Percentiles rank a stretch among this genome's conserved stretches.
phyloP scores from a whole-genome alignment of 345 rosid species.

The Fremontodendron californicum region DNA sequence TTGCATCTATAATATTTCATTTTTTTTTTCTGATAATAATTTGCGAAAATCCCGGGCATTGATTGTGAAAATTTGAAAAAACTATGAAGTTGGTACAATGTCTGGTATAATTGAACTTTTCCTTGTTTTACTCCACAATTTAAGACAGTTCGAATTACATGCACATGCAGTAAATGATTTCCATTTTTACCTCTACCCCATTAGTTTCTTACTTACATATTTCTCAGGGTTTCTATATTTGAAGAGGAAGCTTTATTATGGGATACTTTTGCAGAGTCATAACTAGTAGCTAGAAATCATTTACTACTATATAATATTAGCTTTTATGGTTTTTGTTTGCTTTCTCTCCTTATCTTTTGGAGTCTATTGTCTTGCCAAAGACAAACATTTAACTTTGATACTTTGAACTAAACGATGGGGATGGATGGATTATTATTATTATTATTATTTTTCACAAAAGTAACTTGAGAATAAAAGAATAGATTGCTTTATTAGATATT shows the following conservation, averaged over 20 bases:
- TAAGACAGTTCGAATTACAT: background rate
- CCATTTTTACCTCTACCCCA: background rate
- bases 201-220: too few relatives aligned
- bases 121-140: background rate
- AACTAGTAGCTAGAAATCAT: background rate
- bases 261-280: background rate
- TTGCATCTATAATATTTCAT: background rate
- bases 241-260: background rate
- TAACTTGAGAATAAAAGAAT: too few relatives aligned
- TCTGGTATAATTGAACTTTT: background rate
- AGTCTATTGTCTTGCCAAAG: background rate
- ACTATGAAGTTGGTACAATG: background rate
- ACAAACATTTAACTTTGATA: background rate
- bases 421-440: too few relatives aligned
- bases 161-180: background rate
- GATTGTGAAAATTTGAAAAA: background rate
- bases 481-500: too few relatives aligned
- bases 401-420: background rate
- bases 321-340: background rate
- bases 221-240: background rate
- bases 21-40: background rate
- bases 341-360: background rate
- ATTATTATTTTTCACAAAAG: too few relatives aligned
- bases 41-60: background rate
- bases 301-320: background rate